Evolutionary conservation across 2,329 filamentous ascomycete genomes (phyloP).

Genomic region (Coleophoma crateriformis): DNA sequence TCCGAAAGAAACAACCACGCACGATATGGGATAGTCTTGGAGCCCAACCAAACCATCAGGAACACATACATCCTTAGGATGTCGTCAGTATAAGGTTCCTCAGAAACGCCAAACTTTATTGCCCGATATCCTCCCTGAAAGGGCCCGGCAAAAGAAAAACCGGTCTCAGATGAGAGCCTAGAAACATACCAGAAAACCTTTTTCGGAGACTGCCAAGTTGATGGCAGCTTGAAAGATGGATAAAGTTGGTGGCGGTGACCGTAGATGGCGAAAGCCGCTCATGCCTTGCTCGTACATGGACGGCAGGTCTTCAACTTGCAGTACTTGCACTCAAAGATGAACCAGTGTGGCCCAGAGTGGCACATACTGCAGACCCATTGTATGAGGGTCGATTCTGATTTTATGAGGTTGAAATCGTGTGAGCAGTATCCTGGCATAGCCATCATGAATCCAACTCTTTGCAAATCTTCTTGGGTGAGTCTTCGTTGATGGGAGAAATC

Average conservation of each 20-base stretch:
- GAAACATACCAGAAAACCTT: too few relatives aligned
- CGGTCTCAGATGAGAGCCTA: too few relatives aligned
- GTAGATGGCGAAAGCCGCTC: not conserved
- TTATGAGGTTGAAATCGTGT: constrained; percentile 61
- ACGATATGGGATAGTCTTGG: too few relatives aligned
- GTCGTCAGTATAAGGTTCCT: too few relatives aligned
- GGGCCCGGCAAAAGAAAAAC: too few relatives aligned
- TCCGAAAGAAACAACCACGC: too few relatives aligned
- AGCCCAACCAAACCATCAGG: too few relatives aligned
- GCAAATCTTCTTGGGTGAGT: too few relatives aligned
- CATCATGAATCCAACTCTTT: constrained; percentile 28
- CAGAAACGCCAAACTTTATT: too few relatives aligned
- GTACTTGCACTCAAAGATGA: constrained; percentile 64
- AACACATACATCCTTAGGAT: too few relatives aligned
- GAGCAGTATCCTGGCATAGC: constrained; percentile 51
- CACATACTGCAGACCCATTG: constrained; percentile 63
- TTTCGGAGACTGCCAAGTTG: not conserved
- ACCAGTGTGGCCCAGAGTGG: constrained; percentile 59
- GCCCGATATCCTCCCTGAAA: too few relatives aligned
- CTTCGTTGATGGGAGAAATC: too few relatives aligned
- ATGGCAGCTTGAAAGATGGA: not conserved
- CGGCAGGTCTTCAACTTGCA: constrained; percentile 63
- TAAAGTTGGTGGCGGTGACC: not conserved
- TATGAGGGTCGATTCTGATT: constrained; percentile 59
- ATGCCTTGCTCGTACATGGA: constrained; percentile 36